Evolutionary conservation across 306 rosid species (phyloP).

Genomic region (Glycine latifolia): DNA sequence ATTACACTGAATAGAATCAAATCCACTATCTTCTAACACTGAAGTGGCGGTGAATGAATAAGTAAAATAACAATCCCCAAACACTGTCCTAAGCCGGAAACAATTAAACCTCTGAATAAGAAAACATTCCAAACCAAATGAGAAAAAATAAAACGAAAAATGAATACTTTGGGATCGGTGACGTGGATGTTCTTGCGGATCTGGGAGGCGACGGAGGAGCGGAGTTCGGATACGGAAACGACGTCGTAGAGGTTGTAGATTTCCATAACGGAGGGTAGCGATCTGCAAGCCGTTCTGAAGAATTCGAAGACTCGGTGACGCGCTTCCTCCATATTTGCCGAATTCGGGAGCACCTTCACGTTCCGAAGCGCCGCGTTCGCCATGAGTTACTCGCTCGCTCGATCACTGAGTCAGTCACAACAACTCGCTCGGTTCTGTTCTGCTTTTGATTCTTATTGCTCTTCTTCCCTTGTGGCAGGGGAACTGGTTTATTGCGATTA

Average conservation of each 20-base stretch:
- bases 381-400: slow-evolving; percentile 54
- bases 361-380: slow-evolving; percentile 53
- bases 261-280: slow-evolving; percentile 79
- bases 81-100: not conserved
- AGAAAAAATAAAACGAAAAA: not conserved
- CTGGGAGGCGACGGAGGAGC: slow-evolving; percentile 80
- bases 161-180: slow-evolving; percentile 75
- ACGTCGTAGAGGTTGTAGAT: slow-evolving; percentile 83
- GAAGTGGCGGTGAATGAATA: not conserved
- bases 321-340: slow-evolving; percentile 81
- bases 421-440: not conserved
- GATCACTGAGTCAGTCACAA: not conserved
- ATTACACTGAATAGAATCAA: not conserved
- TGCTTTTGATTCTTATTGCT: not conserved
- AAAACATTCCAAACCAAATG: not conserved
- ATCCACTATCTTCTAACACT: slow-evolving; percentile 13
- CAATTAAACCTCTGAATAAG: not conserved
- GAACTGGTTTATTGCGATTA: not conserved
- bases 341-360: slow-evolving; percentile 88
- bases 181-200: slow-evolving; percentile 77
- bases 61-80: slow-evolving; percentile 11
- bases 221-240: slow-evolving; percentile 68
- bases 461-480: not conserved
- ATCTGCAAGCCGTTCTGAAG: slow-evolving; percentile 83
- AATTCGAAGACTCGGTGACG: slow-evolving; percentile 76